Evolutionary conservation across 139 green algal species (phyloP), one percentile per base, ranked within the genome.

Genomic region (Gonium pectorale): DNA sequence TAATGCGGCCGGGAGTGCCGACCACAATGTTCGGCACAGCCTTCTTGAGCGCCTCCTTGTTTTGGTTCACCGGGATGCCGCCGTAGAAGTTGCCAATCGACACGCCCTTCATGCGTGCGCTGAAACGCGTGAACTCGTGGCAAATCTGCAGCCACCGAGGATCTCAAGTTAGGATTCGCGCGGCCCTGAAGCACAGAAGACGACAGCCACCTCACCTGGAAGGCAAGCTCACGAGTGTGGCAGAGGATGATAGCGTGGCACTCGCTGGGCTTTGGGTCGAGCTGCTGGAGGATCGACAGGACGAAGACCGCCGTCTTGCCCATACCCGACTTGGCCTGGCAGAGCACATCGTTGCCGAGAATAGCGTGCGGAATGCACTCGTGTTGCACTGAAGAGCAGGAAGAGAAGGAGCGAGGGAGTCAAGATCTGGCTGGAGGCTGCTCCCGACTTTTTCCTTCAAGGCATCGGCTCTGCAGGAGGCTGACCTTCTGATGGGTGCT

Each of bases 231-330:
- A n/a, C 98, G 92, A 0, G 98, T 99, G 96, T 99, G 98, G 90
- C 97, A 99, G 63, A 99, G 89, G 33, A 99, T 89, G 29, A 99
- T 64, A 24, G 95, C 96, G 27, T 87, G 86, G 40, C 22, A 98
- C 93, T 98, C 89, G 24, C 89, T 88, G 9, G 88, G 87, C 80
- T 96, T 91, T 40, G 90, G 91, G 21, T 93, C 91, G 26, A 99
- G 90, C 89, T 99, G 97, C 90, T 99, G 98, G 54, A 99, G 93
- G 40, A 98, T 92, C n/a, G 96, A 94, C 46, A 99, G 92, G n/a
- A 99, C 97, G 87, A 99, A 99, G 15, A 99, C 98, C 7, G 97
- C 98, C 2, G 98, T 99, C 95, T 99, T 99, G 59, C 98, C 98
- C 97, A 99, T 99, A 66, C 98, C 98, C 17, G 96, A 99, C 95